These are phyloP conservation scores for Sambucus nigra DNA, from an alignment of 129 eudicot genomes.

Conservation along the genomic window DNA sequence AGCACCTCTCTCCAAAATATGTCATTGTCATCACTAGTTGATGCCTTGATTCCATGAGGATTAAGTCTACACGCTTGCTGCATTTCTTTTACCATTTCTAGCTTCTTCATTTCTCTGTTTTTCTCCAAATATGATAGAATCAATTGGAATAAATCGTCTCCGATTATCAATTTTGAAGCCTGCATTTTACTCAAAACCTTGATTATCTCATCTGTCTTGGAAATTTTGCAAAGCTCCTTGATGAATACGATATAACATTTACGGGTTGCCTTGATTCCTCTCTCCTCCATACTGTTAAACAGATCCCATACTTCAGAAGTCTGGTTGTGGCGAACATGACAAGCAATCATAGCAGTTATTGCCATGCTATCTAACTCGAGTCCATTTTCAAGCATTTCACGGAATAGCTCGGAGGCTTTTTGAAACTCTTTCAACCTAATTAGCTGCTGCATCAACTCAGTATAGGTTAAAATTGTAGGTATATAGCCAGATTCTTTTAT, in stretches of 20 bases:
- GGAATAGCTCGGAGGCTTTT: constrained; percentile 48
- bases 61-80: constrained; percentile 12
- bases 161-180: constrained; percentile 24
- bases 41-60: constrained; percentile 11
- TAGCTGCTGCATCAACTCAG: constrained; percentile 64
- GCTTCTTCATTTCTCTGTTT: constrained; percentile 32
- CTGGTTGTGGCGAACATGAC: constrained; percentile 46
- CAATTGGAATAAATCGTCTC: constrained; percentile 28
- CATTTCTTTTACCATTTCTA: too few relatives aligned
- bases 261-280: constrained; percentile 46
- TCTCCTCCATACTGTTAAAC: constrained; percentile 48
- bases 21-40: not conserved
- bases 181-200: constrained; percentile 50
- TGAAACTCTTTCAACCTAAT: constrained; percentile 40
- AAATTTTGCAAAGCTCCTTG: constrained; percentile 63
- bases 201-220: constrained; percentile 45
- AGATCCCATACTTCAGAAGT: constrained; percentile 59
- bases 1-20: not conserved
- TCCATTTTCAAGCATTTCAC: constrained; percentile 47
- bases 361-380: constrained; percentile 54
- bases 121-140: constrained; percentile 38
- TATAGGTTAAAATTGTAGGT: constrained; percentile 42
- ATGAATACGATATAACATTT: constrained; percentile 43
- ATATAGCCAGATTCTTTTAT: constrained; percentile 38
- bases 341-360: constrained; percentile 51